Percentiles rank a stretch among this genome's conserved stretches.
Evolutionary conservation across 1,284 basidiomycete species (phyloP).

Genomic region (Fomes fomentarius): DNA sequence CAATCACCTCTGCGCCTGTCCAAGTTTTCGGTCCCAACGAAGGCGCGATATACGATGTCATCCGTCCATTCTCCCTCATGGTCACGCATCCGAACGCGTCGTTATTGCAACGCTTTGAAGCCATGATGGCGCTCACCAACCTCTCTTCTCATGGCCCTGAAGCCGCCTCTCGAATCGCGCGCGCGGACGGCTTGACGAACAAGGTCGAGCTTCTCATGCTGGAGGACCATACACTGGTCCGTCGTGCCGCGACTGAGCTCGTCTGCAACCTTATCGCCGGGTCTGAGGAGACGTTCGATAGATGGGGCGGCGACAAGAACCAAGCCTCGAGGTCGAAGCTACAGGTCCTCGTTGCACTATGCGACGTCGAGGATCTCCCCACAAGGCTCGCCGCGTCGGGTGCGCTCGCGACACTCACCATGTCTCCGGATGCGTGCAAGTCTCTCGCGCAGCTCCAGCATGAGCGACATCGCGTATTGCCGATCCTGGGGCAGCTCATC

Average conservation of each 20-base stretch:
- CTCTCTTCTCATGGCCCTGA: conserved; percentile 79
- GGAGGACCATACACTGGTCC: conserved; percentile 81
- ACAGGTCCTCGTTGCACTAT: conserved; percentile 83
- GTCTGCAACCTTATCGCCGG: conserved; percentile 89
- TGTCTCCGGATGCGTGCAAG: conserved; percentile 62
- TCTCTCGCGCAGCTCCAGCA: conserved; percentile 64
- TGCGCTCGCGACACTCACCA: conserved; percentile 79
- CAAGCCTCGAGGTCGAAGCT: conserved; percentile 62
- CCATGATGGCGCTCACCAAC: conserved; percentile 95
- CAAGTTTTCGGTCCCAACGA: conserved; percentile 88
- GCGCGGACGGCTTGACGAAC: conserved; percentile 61
- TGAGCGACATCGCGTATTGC: conserved; percentile 61
- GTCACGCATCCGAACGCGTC: conserved; percentile 69
- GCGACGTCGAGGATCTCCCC: conserved; percentile 80
- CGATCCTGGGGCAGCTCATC: conserved; percentile 66
- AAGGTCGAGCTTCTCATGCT: conserved; percentile 83
- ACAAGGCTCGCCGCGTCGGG: conserved; percentile 88
- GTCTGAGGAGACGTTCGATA: conserved; percentile 74
- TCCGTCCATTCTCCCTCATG: conserved; percentile 76
- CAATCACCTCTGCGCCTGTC: conserved; percentile 89
- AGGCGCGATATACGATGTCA: conserved; percentile 77
- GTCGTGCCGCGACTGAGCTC: conserved; percentile 90
- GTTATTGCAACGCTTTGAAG: conserved; percentile 88
- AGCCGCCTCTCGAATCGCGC: conserved; percentile 66
- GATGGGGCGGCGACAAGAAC: conserved; percentile 55